Evolutionary conservation across 495 filamentous ascomycete genomes (phyloP), one percentile per base, ranked within the genome.

Genomic region (Podospora anserina): DNA sequence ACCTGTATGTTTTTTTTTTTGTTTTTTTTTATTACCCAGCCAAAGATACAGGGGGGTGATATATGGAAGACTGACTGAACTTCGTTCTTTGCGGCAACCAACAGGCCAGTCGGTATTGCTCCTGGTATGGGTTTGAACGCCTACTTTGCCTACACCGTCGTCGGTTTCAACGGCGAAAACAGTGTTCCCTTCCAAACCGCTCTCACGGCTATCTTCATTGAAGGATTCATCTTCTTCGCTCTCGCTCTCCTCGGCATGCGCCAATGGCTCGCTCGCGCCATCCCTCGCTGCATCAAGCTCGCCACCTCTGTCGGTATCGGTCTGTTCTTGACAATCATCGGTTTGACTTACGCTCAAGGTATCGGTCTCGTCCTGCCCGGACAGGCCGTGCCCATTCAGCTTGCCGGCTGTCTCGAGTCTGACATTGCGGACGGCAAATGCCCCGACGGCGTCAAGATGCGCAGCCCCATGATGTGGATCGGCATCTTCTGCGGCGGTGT

Each of bases 111-210:
- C 61, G 88, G 88, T 5, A 80, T 94, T 62, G 92, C 91, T 4
- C 91, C 92, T 15, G 91, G 91, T 32, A 92, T 94, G 91, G 92
- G 91, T 18, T 70, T 94, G 65, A 94, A 94, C 73, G 91, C 91
- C 3, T 94, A 94, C 75, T 94, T 94, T 67, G 85, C 91, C 13
- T 94, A 90, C 74, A 91, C 90, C 30, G 91, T 94, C 55, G 91
- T 94, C 55, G 91, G 91, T 19, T 84, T 79, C 58, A 88, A 93
- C 71, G 91, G 91, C 3, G 76, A 75, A 2, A 90, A 90, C 3
- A 75, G 82, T 57, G 88, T 93, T 27, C 84, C 90, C 0, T 94
- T 91, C 74, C 72, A 82, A 16, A 81, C 91, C 3, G 91, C 91
- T 9, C 77, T 94, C 59, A 93, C 91, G 15, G 91, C 91, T 4